A percentile compares a stretch with the other conserved stretches of the same genome.
phyloP scores from a whole-genome alignment of 2,329 filamentous ascomycete species.

The Fusarium humuli region DNA sequence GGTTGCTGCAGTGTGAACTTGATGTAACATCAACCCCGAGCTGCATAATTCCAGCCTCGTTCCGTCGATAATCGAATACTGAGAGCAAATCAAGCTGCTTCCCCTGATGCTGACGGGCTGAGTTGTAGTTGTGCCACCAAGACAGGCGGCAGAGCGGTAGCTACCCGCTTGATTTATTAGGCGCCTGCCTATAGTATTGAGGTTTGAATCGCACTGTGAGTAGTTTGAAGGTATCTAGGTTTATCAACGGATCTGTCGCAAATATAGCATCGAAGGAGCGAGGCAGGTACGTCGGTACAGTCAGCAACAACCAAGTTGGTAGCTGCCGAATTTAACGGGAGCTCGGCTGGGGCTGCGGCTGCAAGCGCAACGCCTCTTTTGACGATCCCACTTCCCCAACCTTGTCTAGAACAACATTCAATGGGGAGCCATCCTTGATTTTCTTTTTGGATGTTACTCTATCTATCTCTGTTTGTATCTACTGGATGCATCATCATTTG shows the following conservation, averaged over 20 bases:
- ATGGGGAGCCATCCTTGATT: background rate
- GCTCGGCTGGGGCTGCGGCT: conserved; percentile 12
- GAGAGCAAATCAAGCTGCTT: conserved; percentile 9
- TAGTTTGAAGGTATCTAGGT: no score
- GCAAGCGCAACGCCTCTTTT: conserved; percentile 11
- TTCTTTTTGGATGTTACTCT: background rate
- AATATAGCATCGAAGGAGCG: conserved; percentile 35
- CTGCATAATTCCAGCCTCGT: conserved; percentile 19
- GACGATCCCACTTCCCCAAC: conserved; percentile 29
- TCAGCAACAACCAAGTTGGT: background rate
- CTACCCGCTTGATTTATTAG: background rate
- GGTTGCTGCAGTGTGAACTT: conserved; percentile 2
- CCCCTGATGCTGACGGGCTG: conserved; percentile 4
- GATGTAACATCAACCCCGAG: conserved; percentile 18
- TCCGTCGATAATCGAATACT: background rate
- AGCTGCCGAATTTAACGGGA: conserved; percentile 10
- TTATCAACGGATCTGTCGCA: conserved; percentile 21
- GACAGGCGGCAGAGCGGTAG: conserved; percentile 2
- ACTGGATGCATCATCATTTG: background rate
- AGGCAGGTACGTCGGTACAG: background rate
- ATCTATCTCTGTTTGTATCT: background rate
- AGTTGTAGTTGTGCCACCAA: conserved; percentile 1
- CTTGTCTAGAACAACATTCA: conserved; percentile 11
- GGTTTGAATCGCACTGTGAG: background rate
- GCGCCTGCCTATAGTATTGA: background rate